Evolutionary conservation across 202 grass and related monocot species (phyloP), one percentile per base, ranked within the genome.

Genomic region (Schoenoplectus triqueter): DNA sequence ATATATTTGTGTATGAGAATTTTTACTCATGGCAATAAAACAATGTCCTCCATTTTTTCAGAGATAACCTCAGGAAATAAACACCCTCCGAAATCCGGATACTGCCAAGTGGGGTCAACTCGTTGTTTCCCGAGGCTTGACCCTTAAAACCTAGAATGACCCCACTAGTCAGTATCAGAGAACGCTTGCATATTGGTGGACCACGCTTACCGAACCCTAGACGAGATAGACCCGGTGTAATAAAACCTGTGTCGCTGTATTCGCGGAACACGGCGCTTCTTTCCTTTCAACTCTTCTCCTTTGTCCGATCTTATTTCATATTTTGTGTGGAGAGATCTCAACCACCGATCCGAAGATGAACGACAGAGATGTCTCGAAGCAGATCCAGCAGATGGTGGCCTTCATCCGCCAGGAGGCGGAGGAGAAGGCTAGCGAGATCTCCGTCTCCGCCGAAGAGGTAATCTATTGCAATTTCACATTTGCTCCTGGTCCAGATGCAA

Each of bases 361-460:
- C 47, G 72, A 86, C 73, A 78, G 5, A 22, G 86, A 87, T 77
- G 86, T 88, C 78, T 66, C 69, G 68, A 85, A 87, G 86, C 91
- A 95, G 87, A 83, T 95, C 86, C 77, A 73, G 51, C 91, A 93
- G 87, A 93, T 95, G 93, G 88, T 84, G 51, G 71, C 82, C 64
- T 95, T 95, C 89, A 91, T 95, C 84, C 87, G 86, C 15, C 84
- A 85, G 84, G 93, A 91, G 84, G 93, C 93, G 66, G 77, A 87
- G 51, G 91, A 95, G 86, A 95, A 90, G 61, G 93, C 93, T 71
- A 61, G 4, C 86, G 93, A 95, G 93, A 93, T 95, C 87, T 85
- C 88, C 76, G 82, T 81, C 84, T 90, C 91, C 70, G 89, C 87
- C 57, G 91, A 81, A 65, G 93, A 95, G 93, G 93, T 93, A 89